Conservation (phyloP, 495 filamentous ascomycete species). For the Rhypophila decipiens region DNA sequence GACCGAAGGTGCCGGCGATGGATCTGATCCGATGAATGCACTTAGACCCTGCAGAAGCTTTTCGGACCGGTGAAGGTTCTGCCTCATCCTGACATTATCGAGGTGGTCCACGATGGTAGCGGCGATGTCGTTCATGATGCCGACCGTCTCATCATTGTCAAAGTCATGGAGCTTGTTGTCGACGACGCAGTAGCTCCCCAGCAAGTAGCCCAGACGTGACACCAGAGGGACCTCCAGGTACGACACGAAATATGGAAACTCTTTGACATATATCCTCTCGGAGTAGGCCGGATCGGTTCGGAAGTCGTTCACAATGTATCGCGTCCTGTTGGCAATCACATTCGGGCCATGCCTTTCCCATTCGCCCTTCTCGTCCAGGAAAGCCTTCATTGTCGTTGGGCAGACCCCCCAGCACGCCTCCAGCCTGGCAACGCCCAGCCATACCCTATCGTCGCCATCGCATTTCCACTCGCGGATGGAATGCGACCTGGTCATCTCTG, state of each 20-base stretch:
- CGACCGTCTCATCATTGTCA: constrained; percentile 22
- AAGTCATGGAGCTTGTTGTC: constrained; percentile 24
- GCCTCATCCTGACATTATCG: constrained; percentile 26
- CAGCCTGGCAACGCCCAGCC: constrained; percentile 22
- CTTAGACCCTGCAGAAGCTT: constrained; percentile 33
- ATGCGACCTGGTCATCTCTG: constrained; percentile 27
- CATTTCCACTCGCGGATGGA: constrained; percentile 9
- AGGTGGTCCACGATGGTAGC: constrained; percentile 40
- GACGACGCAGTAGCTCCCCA: constrained; percentile 31
- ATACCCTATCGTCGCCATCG: constrained; percentile 17
- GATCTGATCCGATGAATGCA: constrained; percentile 30
- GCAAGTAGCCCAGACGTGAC: constrained; percentile 17
- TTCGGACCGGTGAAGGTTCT: constrained; percentile 29
- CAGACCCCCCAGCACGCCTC: constrained; percentile 21
- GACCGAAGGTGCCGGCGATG: not conserved
- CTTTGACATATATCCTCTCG: constrained; percentile 19
- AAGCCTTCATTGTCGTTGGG: constrained; percentile 37
- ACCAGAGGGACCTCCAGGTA: constrained; percentile 30
- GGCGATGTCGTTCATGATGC: constrained; percentile 35
- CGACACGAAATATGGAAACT: constrained; percentile 19
- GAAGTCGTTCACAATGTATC: constrained; percentile 29
- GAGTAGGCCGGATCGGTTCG: constrained; percentile 28
- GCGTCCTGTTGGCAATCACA: constrained; percentile 18
- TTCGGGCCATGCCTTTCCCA: constrained; percentile 16
- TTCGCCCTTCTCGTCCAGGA: constrained; percentile 19